A percentile compares a stretch with the other conserved stretches of the same genome.
phyloP scores from a whole-genome alignment of 2,329 filamentous ascomycete species.

The Hypoxylon sp. region DNA sequence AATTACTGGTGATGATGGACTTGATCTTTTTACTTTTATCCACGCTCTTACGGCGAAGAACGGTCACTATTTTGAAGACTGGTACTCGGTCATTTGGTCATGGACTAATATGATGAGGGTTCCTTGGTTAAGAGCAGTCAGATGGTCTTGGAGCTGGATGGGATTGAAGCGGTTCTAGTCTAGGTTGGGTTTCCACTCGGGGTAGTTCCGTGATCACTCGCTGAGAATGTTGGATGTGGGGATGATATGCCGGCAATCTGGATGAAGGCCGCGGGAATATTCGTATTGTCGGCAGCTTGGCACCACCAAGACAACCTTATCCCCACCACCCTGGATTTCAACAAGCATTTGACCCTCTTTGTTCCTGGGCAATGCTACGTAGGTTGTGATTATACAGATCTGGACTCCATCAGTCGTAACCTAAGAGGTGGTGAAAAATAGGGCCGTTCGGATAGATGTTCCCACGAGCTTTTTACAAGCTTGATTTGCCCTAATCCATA shows the following conservation, averaged over 20 bases:
- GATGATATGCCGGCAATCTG: conserved; percentile 46
- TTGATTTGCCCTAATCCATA: conserved; percentile 8
- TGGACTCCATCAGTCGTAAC: conserved; percentile 20
- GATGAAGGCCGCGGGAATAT: conserved; percentile 44
- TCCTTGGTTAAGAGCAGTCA: conserved; percentile 9
- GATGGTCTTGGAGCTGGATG: conserved; percentile 7
- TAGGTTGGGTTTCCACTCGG: conserved; percentile 14
- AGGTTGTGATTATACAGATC: conserved; percentile 18
- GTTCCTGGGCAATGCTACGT: conserved; percentile 20
- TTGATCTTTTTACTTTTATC: background rate
- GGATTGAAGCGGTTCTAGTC: conserved; percentile 27
- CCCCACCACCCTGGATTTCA: conserved; percentile 23
- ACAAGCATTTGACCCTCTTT: conserved; percentile 10
- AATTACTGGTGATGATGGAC: background rate
- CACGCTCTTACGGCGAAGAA: background rate
- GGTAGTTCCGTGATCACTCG: conserved; percentile 8
- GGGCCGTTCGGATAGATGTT: conserved; percentile 49
- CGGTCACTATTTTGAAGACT: background rate
- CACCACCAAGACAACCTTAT: conserved; percentile 17
- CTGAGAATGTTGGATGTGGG: conserved; percentile 19
- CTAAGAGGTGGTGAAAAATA: conserved; percentile 47
- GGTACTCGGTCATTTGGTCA: conserved; percentile 8
- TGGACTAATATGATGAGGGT: background rate
- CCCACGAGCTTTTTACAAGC: conserved; percentile 24
- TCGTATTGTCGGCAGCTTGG: conserved; percentile 31